These are phyloP conservation scores for Populus hybrid DNA, from an alignment of 441 rosid genomes.

Conservation along the genomic window DNA sequence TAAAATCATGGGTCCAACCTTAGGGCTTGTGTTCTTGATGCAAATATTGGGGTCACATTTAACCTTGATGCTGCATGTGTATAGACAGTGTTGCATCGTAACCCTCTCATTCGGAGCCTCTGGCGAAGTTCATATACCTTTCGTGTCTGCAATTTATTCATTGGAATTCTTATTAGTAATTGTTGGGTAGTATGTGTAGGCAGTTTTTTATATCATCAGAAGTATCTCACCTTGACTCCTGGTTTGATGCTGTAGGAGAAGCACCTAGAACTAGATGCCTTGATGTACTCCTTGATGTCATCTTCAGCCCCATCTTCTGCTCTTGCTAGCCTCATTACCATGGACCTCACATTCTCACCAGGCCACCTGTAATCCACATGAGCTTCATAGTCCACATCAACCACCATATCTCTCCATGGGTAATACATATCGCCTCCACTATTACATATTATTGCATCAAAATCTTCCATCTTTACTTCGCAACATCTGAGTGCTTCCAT, in stretches of 20 bases:
- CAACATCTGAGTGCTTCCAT: slow-evolving; percentile 46
- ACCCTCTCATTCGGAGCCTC: slow-evolving; percentile 84
- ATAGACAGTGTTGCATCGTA: slow-evolving; percentile 71
- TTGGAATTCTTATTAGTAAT: slow-evolving; percentile 16
- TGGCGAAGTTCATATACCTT: slow-evolving; percentile 68
- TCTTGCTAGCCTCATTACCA: slow-evolving; percentile 48
- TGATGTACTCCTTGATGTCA: slow-evolving; percentile 40
- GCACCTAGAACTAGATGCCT: slow-evolving; percentile 61
- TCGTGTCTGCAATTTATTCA: slow-evolving; percentile 46
- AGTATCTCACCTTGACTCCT: slow-evolving; percentile 56
- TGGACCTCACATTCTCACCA: slow-evolving; percentile 63
- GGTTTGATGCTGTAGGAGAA: slow-evolving; percentile 59
- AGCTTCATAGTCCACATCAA: slow-evolving; percentile 67
- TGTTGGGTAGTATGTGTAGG: neutral
- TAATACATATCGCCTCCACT: slow-evolving; percentile 76
- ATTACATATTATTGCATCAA: slow-evolving; percentile 79
- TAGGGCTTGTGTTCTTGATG: slow-evolving; percentile 80
- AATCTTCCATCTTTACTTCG: slow-evolving; percentile 60
- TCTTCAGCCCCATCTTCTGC: slow-evolving; percentile 53
- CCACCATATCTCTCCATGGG: slow-evolving; percentile 79
- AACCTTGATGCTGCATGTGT: slow-evolving; percentile 65
- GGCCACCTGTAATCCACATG: slow-evolving; percentile 88
- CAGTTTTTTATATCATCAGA: neutral
- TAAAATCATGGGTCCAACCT: slow-evolving; percentile 43
- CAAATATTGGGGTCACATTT: slow-evolving; percentile 73